Conservation (phyloP, 495 filamentous ascomycete species). For the Filosporella fistucella region DNA sequence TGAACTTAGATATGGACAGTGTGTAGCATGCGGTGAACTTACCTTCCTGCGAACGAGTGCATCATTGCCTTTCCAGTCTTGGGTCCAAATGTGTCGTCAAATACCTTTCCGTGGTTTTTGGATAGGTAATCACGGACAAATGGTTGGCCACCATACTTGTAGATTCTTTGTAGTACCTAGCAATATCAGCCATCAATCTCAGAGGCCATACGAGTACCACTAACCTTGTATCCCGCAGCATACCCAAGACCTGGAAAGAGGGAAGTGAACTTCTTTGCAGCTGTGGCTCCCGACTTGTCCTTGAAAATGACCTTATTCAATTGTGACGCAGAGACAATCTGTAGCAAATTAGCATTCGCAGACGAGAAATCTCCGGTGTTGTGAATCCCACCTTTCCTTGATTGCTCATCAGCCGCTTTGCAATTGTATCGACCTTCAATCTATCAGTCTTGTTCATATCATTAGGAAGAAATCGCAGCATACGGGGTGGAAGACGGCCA, state of each 20-base stretch:
- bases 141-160: slow-evolving; percentile 98
- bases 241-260: slow-evolving; percentile 96
- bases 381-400: slow-evolving; percentile 57
- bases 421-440: slow-evolving; percentile 86
- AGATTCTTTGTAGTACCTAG: slow-evolving; percentile 85
- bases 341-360: slow-evolving; percentile 6
- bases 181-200: no score
- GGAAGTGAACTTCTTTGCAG: slow-evolving; percentile 80
- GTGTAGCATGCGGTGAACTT: slow-evolving; percentile 12
- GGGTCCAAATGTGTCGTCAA: slow-evolving; percentile 88
- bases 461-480: slow-evolving; percentile 25
- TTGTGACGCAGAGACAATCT: slow-evolving; percentile 56
- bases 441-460: slow-evolving; percentile 14
- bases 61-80: slow-evolving; percentile 97
- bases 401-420: slow-evolving; percentile 99
- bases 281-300: slow-evolving; percentile 69
- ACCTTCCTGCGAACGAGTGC: slow-evolving; percentile 95
- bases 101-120: slow-evolving; percentile 72
- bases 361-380: neutral
- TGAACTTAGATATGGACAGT: neutral
- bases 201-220: no score
- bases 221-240: slow-evolving; percentile 94
- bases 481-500: slow-evolving; percentile 96
- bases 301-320: slow-evolving; percentile 93
- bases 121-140: slow-evolving; percentile 88